Evolutionary conservation across 2,329 filamentous ascomycete species (phyloP), one percentile per base, ranked within the genome.

Genomic region (Cladophialophora immunda): DNA sequence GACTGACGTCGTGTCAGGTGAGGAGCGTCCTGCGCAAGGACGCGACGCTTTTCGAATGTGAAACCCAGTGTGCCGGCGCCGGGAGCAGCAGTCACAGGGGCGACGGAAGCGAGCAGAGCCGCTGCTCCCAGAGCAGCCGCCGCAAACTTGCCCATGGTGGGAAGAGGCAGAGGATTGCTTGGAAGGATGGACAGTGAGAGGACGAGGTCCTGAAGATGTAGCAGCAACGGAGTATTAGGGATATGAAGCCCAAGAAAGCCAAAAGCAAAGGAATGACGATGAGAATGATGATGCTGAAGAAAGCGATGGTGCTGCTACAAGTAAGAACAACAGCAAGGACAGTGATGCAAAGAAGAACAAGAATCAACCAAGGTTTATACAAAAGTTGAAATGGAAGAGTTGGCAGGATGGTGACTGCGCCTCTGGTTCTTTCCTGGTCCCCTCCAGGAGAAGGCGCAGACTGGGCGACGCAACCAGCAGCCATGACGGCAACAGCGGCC

Each of bases 41-140:
- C 50, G 6, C 63, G 65, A 41, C 65, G 67, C 55, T 67, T 70
- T 47, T 71, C 66, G 36, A 72, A 72, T 29, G 32, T 68, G 60
- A 65, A 71, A n/a, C 71, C 70, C 4, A 72, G 57, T 17, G 65
- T 65, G 55, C 64, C 66, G 11, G 65, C 64, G 55, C 64, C 66
- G 11, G 70, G 13, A 27, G 58, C 30, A 17, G 61, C 68, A 19
- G 62, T 27, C n/a, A 52, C 65, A 25, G 66, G 53, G n/a, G 55
- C 58, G 27, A 70, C 38, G 25, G 66, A 65, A 17, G 70, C 36
- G 15, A 72, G 58, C 41, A 72, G 61, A 58, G 50, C 36, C 36
- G 64, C 61, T 64, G 67, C 64, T 45, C 62, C 64, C 17, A 70
- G 52, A 27, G 65, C 62, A 58, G 61, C 29, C n/a, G 45, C 32